phyloP scores from a whole-genome alignment of 495 filamentous ascomycete genomes.

The Penicillium malachiteum region DNA sequence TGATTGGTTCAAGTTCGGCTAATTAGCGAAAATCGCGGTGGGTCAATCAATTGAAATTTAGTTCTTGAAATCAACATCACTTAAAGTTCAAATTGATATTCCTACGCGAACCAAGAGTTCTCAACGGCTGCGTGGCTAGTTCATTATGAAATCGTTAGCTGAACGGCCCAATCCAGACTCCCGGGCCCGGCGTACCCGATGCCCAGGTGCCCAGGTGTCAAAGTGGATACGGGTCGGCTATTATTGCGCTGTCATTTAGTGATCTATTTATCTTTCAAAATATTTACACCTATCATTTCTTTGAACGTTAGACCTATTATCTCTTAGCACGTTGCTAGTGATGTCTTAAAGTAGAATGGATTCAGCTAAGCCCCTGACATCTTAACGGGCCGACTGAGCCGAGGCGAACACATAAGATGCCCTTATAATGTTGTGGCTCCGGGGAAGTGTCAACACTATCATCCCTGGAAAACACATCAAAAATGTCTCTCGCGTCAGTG shows the following conservation, averaged over 20 bases:
- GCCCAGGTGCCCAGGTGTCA: neutral
- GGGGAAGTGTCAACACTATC: neutral
- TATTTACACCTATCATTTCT: neutral
- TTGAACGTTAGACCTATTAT: neutral
- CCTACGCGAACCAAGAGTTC: no score
- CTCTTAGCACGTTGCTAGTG: neutral
- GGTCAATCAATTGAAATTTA: no score
- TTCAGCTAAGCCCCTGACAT: neutral
- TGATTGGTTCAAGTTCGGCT: no score
- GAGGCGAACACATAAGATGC: neutral
- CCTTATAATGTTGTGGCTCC: neutral
- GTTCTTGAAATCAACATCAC: no score
- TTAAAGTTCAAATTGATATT: no score
- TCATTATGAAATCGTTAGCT: no score
- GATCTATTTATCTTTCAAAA: neutral
- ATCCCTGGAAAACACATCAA: neutral
- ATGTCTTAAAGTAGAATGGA: neutral
- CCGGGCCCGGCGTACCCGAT: neutral
- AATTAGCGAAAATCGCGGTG: no score
- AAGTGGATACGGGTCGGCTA: neutral
- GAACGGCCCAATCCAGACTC: neutral
- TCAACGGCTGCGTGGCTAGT: no score
- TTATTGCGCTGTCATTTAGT: neutral
- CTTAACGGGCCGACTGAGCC: neutral
- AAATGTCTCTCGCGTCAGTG: neutral